Percentiles rank a stretch among this genome's conserved stretches.
phyloP scores from a whole-genome alignment of 176 grass and related monocot species.

The maize (Zea mays) region Zm-B73-REFERENCE-NAM-5.0 NC_050096.1:200101501-200102000 shows the following conservation, averaged over 20 bases:
- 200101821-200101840: constrained; percentile 92
- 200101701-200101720: constrained; percentile 18
- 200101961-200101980: not conserved
- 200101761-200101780: constrained; percentile 76
- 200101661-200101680: constrained; percentile 66
- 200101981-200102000: not conserved
- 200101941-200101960: not conserved
- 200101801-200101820: constrained; percentile 81
- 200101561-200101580: constrained; percentile 47
- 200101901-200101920: not conserved
- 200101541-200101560: constrained; percentile 7
- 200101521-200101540: not conserved
- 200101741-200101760: constrained; percentile 32
- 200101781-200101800: constrained; percentile 86
- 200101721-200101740: constrained; percentile 7
- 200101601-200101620: constrained; percentile 97
- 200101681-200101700: constrained; percentile 42
- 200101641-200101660: constrained; percentile 91
- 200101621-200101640: constrained; percentile 90
- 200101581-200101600: constrained; percentile 99
- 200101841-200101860: constrained; percentile 37
- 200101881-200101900: not conserved
- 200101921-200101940: not conserved
- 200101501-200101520: constrained; percentile 50
- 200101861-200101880: constrained; percentile 12